A percentile compares a stretch with the other conserved stretches of the same genome.
Conservation (phyloP, 495 filamentous ascomycete genomes). For the Delitschia confertaspora region DNA sequence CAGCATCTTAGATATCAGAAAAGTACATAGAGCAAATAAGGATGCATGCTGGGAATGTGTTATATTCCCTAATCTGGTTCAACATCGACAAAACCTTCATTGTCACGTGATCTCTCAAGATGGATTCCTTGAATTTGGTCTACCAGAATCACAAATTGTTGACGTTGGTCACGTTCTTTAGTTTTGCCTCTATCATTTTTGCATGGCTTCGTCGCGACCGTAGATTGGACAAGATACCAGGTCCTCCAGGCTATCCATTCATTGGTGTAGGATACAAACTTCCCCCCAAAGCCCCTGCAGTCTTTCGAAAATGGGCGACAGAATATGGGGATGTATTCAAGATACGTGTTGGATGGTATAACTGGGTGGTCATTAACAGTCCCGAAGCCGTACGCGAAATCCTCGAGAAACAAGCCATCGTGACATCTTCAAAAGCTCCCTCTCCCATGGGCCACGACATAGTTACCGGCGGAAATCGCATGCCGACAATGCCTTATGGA, state of each 20-base stretch:
- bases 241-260: constrained; percentile 1
- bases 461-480: constrained; percentile 27
- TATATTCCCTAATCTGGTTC: too few species aligned
- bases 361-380: constrained; percentile 39
- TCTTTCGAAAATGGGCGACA: constrained; percentile 29
- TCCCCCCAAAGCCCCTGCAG: not conserved
- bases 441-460: not conserved
- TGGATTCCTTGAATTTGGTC: too few species aligned
- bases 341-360: constrained; percentile 36
- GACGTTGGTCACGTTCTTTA: too few species aligned
- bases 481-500: constrained; percentile 42
- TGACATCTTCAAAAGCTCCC: constrained; percentile 5
- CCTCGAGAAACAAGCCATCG: constrained; percentile 33
- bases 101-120: too few species aligned
- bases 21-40: too few species aligned
- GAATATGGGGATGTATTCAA: constrained; percentile 35
- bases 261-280: constrained; percentile 5
- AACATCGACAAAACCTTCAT: too few species aligned
- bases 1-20: too few species aligned
- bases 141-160: too few species aligned
- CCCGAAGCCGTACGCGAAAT: constrained; percentile 38
- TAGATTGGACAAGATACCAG: constrained; percentile 5
- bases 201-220: too few species aligned
- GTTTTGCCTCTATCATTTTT: too few species aligned
- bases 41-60: too few species aligned